These are phyloP conservation scores for Auricularia heimuer DNA, from an alignment of 768 basidiomycete species.

Conservation along the genomic window DNA sequence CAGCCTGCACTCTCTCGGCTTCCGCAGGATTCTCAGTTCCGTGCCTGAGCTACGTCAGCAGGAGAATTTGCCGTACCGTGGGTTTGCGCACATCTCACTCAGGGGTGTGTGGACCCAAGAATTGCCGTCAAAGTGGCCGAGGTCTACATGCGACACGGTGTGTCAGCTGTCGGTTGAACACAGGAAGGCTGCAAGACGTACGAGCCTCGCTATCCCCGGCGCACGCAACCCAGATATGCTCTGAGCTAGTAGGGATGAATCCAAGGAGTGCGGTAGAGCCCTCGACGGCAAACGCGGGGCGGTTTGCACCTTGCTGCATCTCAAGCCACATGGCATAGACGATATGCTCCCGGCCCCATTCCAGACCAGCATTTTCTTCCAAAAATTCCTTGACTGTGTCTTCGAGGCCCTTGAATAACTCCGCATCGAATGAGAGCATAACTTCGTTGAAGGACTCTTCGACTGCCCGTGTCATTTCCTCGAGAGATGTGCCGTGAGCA, in stretches of 20 bases:
- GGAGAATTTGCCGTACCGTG: too few relatives aligned
- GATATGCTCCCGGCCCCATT: too few relatives aligned
- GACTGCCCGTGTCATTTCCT: not conserved
- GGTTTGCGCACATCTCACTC: too few relatives aligned
- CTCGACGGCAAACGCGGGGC: not conserved
- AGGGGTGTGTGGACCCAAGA: not conserved
- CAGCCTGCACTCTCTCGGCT: not conserved
- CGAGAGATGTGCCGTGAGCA: too few relatives aligned
- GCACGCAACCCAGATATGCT: not conserved
- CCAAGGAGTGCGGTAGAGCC: not conserved
- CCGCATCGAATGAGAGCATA: not conserved
- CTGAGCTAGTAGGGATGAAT: not conserved
- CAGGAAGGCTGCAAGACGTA: not conserved
- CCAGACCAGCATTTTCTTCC: not conserved
- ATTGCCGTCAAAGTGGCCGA: not conserved
- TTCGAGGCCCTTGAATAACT: not conserved
- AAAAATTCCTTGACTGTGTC: not conserved
- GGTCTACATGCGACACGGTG: too few relatives aligned
- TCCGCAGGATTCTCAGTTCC: not conserved
- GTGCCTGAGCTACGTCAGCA: too few relatives aligned
- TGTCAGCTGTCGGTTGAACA: too few relatives aligned
- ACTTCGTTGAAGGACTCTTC: not conserved
- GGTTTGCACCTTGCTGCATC: not conserved
- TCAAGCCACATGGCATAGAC: not conserved
- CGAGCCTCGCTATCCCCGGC: not conserved